These are phyloP conservation scores for Sanghuangporus baumii DNA, from an alignment of 1,284 basidiomycete species.

Conservation along the genomic window DNA sequence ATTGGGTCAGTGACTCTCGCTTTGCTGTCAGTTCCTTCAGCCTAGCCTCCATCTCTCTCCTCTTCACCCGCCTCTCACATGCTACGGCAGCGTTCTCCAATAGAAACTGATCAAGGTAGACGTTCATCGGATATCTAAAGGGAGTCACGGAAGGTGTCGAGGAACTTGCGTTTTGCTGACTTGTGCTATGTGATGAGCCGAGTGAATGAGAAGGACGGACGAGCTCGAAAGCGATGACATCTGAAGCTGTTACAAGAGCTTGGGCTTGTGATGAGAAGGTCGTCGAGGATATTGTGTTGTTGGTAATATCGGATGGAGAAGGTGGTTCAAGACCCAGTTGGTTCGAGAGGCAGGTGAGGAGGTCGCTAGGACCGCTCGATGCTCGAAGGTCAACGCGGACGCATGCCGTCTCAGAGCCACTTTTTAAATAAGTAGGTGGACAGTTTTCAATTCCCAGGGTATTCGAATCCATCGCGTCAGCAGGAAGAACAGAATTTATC, in stretches of 20 bases:
- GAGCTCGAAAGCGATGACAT: conserved; percentile 57
- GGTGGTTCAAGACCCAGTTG: conserved; percentile 33
- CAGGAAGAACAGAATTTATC: background rate
- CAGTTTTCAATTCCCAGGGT: conserved; percentile 5
- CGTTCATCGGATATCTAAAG: conserved; percentile 54
- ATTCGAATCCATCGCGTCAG: background rate
- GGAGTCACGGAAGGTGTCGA: conserved; percentile 21
- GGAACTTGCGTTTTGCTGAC: conserved; percentile 16
- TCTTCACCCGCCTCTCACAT: conserved; percentile 38
- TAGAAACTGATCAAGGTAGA: conserved; percentile 70
- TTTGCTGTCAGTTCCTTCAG: conserved; percentile 40
- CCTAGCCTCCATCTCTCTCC: conserved; percentile 42
- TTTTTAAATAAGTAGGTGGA: conserved; percentile 7
- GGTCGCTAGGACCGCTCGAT: conserved; percentile 41
- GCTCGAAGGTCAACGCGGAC: conserved; percentile 37
- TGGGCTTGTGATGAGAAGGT: conserved; percentile 32
- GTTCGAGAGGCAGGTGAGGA: conserved; percentile 50
- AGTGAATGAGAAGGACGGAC: conserved; percentile 24
- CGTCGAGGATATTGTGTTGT: background rate
- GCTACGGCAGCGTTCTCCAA: conserved; percentile 48
- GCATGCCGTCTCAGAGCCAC: conserved; percentile 30
- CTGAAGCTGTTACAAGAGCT: conserved; percentile 55
- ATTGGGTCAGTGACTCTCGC: conserved; percentile 43
- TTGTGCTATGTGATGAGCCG: background rate
- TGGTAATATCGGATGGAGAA: background rate